Conservation (phyloP, 164 flowering plant species). For the Paratinospora sagittata region DNA sequence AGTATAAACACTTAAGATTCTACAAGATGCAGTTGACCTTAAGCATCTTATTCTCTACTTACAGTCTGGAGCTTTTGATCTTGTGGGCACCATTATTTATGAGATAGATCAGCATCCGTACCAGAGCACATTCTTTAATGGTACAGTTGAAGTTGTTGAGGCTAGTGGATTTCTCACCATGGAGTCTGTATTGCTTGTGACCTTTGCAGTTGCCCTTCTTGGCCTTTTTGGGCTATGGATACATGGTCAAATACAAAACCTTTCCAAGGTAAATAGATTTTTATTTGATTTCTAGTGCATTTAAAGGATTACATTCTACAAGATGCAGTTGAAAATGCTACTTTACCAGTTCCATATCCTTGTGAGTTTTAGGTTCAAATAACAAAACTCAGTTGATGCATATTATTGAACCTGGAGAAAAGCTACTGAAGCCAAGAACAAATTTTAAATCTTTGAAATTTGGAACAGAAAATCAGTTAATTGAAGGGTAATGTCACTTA, state of each 20-base stretch:
- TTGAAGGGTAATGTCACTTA: too few relatives aligned
- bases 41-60: conserved; percentile 10
- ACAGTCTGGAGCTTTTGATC: conserved; percentile 94
- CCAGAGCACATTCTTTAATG: conserved; percentile 79
- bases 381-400: too few relatives aligned
- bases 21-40: not conserved
- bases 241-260: conserved; percentile 52
- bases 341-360: not conserved
- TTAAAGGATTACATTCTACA: not conserved
- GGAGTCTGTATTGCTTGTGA: conserved; percentile 78
- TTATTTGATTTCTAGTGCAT: not conserved
- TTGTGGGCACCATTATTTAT: conserved; percentile 78
- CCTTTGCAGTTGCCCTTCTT: conserved; percentile 68
- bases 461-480: too few relatives aligned
- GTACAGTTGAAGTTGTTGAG: conserved; percentile 92
- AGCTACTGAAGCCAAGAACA: too few relatives aligned
- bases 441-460: too few relatives aligned
- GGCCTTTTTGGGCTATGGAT: conserved; percentile 65
- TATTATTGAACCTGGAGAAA: too few relatives aligned
- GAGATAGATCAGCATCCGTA: conserved; percentile 77
- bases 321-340: not conserved
- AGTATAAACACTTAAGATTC: not conserved
- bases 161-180: conserved; percentile 64
- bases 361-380: too few relatives aligned
- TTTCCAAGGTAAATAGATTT: conserved; percentile 56